A percentile compares a stretch with the other conserved stretches of the same genome.
Evolutionary conservation across 2,329 filamentous ascomycete genomes (phyloP).

Genomic region (Trichoderma atrobrunneum): DNA sequence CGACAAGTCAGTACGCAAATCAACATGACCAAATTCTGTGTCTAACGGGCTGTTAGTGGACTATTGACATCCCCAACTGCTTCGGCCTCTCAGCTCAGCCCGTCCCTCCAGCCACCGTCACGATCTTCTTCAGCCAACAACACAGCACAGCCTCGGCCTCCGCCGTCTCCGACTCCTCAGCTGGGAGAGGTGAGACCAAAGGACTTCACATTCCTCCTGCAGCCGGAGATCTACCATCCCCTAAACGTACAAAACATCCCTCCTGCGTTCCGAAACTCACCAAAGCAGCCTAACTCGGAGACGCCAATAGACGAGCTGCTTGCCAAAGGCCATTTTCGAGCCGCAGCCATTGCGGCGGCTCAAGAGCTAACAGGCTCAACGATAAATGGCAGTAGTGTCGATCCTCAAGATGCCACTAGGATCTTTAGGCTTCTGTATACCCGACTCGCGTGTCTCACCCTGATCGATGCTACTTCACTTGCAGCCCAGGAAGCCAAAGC

Average conservation of each 20-base stretch:
- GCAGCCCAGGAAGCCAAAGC: conserved; percentile 66
- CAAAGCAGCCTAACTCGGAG: conserved; percentile 59
- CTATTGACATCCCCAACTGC: conserved; percentile 32
- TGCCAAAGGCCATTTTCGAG: conserved; percentile 71
- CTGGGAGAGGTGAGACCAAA: conserved; percentile 43
- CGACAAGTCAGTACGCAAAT: conserved; percentile 61
- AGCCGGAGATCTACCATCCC: conserved; percentile 79
- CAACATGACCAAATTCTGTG: not conserved
- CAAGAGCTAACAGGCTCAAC: conserved; percentile 55
- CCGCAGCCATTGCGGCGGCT: conserved; percentile 67
- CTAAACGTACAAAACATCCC: conserved; percentile 63
- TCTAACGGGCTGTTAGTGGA: conserved; percentile 25
- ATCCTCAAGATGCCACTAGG: conserved; percentile 56
- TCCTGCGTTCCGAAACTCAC: conserved; percentile 65
- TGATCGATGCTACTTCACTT: conserved; percentile 69
- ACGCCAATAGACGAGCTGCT: conserved; percentile 69
- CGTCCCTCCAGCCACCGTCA: conserved; percentile 5
- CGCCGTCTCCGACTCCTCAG: conserved; percentile 30
- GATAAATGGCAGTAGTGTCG: conserved; percentile 41
- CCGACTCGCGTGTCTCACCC: conserved; percentile 75
- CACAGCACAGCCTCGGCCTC: conserved; percentile 27
- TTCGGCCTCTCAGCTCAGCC: conserved; percentile 22
- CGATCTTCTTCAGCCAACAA: conserved; percentile 26
- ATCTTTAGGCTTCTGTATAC: conserved; percentile 80
- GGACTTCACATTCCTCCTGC: conserved; percentile 77